Percentiles rank a stretch among this genome's conserved stretches.
Conservation (phyloP, 257 asterid genomes). For the Parsonsia alboflavescens region DNA sequence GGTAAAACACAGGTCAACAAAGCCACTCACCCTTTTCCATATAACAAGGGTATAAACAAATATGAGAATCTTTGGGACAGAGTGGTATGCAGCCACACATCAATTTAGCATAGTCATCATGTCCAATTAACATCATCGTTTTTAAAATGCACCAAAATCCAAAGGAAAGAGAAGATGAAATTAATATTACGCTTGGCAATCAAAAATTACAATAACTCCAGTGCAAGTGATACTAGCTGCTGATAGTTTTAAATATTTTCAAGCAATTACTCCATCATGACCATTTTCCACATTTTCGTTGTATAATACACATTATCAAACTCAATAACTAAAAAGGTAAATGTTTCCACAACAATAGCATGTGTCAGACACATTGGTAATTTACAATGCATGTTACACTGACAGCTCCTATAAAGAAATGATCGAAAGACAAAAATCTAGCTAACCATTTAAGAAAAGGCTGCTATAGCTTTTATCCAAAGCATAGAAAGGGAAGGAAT, state of each 20-base stretch:
- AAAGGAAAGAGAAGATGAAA: background rate
- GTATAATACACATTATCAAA: background rate
- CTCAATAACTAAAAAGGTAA: too few species aligned
- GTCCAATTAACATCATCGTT: background rate
- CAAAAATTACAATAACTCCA: background rate
- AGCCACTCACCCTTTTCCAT: background rate
- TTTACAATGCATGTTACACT: background rate
- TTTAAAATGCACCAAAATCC: background rate
- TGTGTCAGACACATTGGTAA: background rate
- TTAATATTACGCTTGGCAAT: background rate
- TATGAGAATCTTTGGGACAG: background rate
- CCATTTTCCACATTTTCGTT: background rate
- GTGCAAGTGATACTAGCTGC: background rate
- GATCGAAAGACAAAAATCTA: background rate
- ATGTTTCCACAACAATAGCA: background rate
- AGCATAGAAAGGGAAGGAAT: background rate
- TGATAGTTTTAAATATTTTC: background rate
- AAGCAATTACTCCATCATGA: background rate
- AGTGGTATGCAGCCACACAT: background rate
- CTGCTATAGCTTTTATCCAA: background rate
- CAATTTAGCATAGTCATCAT: background rate
- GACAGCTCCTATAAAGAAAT: background rate
- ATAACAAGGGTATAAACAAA: background rate
- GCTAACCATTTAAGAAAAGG: background rate
- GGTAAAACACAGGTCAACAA: background rate